Conservation (phyloP, 2,329 filamentous ascomycete species). For the Aspergillus hortae region DNA sequence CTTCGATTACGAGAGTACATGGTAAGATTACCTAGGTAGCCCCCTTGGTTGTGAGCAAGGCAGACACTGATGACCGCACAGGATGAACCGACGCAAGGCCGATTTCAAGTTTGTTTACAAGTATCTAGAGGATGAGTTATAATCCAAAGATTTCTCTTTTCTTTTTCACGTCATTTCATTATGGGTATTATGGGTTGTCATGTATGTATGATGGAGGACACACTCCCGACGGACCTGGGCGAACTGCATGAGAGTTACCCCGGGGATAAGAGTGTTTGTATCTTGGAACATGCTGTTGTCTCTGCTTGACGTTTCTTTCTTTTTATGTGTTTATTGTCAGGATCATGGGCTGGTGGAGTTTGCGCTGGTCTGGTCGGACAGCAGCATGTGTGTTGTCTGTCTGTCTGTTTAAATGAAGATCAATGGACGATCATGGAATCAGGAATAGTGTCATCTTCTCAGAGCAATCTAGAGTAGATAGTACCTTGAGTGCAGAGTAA, state of each 20-base stretch:
- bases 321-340: background rate
- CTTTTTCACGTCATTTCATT: background rate
- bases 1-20: conserved; percentile 99
- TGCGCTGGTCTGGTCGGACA: too few species aligned
- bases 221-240: background rate
- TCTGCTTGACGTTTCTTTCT: background rate
- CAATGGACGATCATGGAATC: too few species aligned
- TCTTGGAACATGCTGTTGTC: background rate
- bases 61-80: conserved; percentile 37
- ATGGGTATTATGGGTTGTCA: conserved; percentile 8
- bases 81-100: conserved; percentile 98
- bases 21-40: conserved; percentile 55
- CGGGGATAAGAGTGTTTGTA: background rate
- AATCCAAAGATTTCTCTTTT: conserved; percentile 18
- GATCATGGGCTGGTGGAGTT: background rate
- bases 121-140: conserved; percentile 91
- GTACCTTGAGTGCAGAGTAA: too few species aligned
- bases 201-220: background rate
- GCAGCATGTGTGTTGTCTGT: too few species aligned
- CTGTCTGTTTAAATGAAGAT: too few species aligned
- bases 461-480: too few species aligned
- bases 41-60: background rate
- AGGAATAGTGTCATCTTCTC: too few species aligned
- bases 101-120: conserved; percentile 99
- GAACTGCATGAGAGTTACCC: background rate